phyloP scores from a whole-genome alignment of 306 rosid genomes.

The Urtica urens region DNA sequence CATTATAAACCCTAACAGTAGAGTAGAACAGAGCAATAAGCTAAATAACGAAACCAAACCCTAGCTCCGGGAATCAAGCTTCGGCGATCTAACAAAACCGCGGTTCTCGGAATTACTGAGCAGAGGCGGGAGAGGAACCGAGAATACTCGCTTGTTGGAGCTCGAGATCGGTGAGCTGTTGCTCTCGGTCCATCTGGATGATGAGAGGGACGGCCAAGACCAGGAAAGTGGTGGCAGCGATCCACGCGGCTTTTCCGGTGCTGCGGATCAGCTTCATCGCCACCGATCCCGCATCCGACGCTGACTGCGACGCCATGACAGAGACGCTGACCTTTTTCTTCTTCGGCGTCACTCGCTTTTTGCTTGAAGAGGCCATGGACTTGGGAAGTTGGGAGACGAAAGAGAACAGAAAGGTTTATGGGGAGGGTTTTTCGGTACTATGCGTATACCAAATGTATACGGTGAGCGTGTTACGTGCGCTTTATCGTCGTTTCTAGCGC shows the following conservation, averaged over 20 bases:
- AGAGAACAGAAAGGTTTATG: neutral
- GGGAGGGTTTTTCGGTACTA: neutral
- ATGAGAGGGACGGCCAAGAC: constrained; percentile 23
- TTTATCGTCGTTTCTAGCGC: no score
- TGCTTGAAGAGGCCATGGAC: constrained; percentile 21
- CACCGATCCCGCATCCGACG: constrained; percentile 16
- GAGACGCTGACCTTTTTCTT: neutral
- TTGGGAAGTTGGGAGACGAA: neutral
- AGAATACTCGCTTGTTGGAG: constrained; percentile 21
- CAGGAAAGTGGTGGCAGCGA: constrained; percentile 20
- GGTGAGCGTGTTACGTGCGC: no score
- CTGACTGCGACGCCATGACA: neutral
- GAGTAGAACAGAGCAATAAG: no score
- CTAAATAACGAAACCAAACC: no score
- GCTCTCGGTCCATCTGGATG: constrained; percentile 31
- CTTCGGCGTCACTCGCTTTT: constrained; percentile 5
- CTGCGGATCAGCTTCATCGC: constrained; percentile 20
- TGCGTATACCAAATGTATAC: no score
- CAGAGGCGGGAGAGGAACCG: constrained; percentile 11
- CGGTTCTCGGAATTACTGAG: neutral
- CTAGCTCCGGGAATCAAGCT: no score
- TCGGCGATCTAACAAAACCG: no score
- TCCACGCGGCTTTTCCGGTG: constrained; percentile 30
- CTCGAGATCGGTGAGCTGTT: constrained; percentile 20
- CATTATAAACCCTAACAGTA: no score